These are phyloP conservation scores for Zygoascus ofunaensis DNA, from an alignment of 805 yeast species.

Conservation along the genomic window DNA sequence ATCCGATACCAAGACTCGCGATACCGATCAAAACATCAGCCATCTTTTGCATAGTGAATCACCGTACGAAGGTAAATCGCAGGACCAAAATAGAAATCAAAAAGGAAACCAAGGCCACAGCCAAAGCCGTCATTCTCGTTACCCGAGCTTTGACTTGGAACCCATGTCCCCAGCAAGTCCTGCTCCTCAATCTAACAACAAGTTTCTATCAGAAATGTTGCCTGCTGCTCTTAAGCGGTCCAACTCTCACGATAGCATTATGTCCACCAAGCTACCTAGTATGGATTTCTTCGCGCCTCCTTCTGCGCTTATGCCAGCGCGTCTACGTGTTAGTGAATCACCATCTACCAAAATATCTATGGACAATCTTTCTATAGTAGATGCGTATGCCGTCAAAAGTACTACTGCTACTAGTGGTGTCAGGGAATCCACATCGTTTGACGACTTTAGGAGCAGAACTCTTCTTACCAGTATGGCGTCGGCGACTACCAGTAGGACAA, in stretches of 20 bases:
- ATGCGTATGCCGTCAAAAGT: not conserved
- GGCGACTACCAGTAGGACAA: not conserved
- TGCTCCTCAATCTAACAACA: not conserved
- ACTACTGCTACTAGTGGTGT: not conserved
- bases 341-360: not conserved
- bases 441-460: not conserved
- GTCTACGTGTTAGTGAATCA: not conserved
- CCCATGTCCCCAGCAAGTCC: not conserved
- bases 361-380: not conserved
- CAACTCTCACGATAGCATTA: constrained; percentile 7
- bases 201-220: not conserved
- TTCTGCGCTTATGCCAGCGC: not conserved
- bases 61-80: not conserved
- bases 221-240: constrained; percentile 7
- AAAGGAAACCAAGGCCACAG: too few species aligned
- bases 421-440: not conserved
- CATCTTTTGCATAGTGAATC: too few species aligned
- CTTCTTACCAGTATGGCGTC: not conserved
- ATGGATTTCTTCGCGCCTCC: not conserved
- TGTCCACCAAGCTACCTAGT: constrained; percentile 3
- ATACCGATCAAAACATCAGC: too few species aligned
- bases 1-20: not conserved
- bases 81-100: too few species aligned
- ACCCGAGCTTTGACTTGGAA: not conserved
- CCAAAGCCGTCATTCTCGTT: not conserved